phyloP scores from a whole-genome alignment of 805 yeast genomes.

The Barnettozyma sp. region DNA sequence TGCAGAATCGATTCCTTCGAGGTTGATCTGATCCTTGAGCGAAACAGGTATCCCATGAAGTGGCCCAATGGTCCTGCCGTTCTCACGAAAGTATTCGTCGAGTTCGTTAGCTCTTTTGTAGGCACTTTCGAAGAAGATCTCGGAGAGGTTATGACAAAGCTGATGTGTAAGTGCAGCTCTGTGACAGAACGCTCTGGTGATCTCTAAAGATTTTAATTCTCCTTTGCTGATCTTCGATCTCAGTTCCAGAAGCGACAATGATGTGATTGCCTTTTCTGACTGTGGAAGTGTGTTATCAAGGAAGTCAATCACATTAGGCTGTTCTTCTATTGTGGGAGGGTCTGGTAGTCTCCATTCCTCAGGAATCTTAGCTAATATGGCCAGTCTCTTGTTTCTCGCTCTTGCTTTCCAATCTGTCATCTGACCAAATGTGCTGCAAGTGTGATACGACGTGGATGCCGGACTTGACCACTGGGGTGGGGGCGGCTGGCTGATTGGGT shows the following conservation, averaged over 20 bases:
- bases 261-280: constrained; percentile 16
- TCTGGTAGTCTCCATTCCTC: constrained; percentile 21
- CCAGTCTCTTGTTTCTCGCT: constrained; percentile 13
- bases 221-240: constrained; percentile 16
- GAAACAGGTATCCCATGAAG: constrained; percentile 66
- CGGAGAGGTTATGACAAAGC: constrained; percentile 51
- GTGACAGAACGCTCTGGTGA: constrained; percentile 22
- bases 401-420: constrained; percentile 17
- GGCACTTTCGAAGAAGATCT: constrained; percentile 59
- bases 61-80: constrained; percentile 52
- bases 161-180: constrained; percentile 57
- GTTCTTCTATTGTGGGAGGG: constrained; percentile 16
- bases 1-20: constrained; percentile 45
- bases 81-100: constrained; percentile 42
- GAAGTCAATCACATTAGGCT: constrained; percentile 14
- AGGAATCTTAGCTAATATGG: constrained; percentile 12
- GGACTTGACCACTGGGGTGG: too few species aligned
- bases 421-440: too few species aligned
- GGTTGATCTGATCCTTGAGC: constrained; percentile 55
- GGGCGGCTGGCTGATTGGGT: too few species aligned
- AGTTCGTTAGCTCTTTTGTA: constrained; percentile 44
- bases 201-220: constrained; percentile 25
- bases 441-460: too few species aligned
- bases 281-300: constrained; percentile 14
- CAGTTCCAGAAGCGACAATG: constrained; percentile 9